phyloP scores from a whole-genome alignment of 2,329 filamentous ascomycete species.

The Ceratocystis eucalypticola region DNA sequence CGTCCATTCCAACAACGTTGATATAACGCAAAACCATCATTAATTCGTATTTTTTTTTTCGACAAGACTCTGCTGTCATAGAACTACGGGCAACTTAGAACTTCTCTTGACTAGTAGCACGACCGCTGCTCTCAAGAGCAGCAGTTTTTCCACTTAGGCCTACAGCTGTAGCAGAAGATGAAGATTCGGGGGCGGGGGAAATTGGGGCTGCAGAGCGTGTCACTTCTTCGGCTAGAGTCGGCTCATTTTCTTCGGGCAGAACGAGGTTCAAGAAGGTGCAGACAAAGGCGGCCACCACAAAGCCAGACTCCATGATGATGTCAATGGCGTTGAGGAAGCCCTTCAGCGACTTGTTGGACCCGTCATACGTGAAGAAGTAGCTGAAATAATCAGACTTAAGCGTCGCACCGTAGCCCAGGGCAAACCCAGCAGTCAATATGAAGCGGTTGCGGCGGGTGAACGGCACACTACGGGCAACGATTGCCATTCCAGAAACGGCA shows the following conservation, averaged over 20 bases:
- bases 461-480: constrained; percentile 53
- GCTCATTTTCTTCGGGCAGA: constrained; percentile 63
- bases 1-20: too few relatives aligned
- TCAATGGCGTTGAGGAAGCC: constrained; percentile 65
- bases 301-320: constrained; percentile 61
- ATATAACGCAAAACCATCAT: too few relatives aligned
- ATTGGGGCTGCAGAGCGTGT: neutral
- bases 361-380: constrained; percentile 58
- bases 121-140: constrained; percentile 1
- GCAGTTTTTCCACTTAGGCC: neutral
- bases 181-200: neutral
- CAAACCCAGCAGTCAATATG: constrained; percentile 61
- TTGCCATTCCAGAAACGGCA: constrained; percentile 62
- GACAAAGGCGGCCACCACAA: constrained; percentile 60
- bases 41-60: too few relatives aligned
- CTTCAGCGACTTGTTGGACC: constrained; percentile 50
- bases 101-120: constrained; percentile 12
- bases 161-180: neutral
- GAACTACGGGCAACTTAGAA: neutral
- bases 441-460: constrained; percentile 74
- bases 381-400: constrained; percentile 54
- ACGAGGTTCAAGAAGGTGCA: constrained; percentile 60
- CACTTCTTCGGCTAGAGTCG: constrained; percentile 25
- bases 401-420: constrained; percentile 59
- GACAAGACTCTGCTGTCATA: neutral